Evolutionary conservation across 192 early-diverging fungal genomes (phyloP).

Genomic region (Coemansia sp.): DNA sequence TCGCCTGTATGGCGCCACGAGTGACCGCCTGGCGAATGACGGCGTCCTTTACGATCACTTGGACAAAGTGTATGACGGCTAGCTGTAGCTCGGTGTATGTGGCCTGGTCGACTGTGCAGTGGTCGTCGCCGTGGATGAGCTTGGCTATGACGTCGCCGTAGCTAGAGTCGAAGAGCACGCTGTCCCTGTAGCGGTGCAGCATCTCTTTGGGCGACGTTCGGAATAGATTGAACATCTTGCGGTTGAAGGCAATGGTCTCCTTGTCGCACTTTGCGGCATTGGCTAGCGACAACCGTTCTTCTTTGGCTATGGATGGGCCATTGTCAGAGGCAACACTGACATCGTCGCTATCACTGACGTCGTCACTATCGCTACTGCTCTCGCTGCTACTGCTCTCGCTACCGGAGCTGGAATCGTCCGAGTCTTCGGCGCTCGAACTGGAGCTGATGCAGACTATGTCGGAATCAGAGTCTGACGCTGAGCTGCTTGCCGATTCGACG

Average conservation of each 20-base stretch:
- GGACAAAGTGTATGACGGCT: background rate
- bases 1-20: background rate
- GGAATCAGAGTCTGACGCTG: background rate
- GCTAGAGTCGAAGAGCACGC: background rate
- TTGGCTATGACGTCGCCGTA: conserved; percentile 8
- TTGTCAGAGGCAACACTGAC: background rate
- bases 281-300: background rate
- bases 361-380: background rate
- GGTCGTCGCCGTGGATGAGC: conserved; percentile 7
- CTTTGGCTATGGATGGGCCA: background rate
- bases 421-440: background rate
- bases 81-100: background rate
- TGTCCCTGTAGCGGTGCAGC: background rate
- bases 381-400: background rate
- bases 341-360: background rate
- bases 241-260: background rate
- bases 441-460: background rate
- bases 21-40: background rate
- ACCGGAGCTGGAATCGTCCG: background rate
- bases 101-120: background rate
- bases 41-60: background rate
- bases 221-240: background rate
- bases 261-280: conserved; percentile 4
- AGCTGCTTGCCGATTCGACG: background rate
- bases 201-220: background rate